Percentiles rank a stretch among this genome's conserved stretches.
Conservation (phyloP, 495 filamentous ascomycete species). For the Antarctomyces pellizariae region DNA sequence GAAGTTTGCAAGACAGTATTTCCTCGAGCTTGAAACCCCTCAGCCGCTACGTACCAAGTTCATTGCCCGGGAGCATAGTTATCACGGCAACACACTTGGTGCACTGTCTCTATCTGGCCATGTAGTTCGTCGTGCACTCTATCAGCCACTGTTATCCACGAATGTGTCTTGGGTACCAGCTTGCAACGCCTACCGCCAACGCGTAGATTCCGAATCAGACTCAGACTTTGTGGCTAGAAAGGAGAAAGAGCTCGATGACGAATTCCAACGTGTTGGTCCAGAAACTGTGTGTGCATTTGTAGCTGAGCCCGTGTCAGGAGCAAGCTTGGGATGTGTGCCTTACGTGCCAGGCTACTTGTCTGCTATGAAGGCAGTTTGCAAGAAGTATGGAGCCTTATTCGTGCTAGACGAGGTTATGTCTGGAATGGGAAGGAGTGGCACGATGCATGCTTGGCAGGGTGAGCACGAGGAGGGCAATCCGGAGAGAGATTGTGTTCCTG, state of each 20-base stretch:
- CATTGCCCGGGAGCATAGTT: slow-evolving; percentile 45
- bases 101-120: slow-evolving; percentile 41
- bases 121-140: slow-evolving; percentile 33
- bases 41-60: slow-evolving; percentile 27
- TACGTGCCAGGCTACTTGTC: slow-evolving; percentile 38
- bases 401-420: slow-evolving; percentile 66
- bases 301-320: slow-evolving; percentile 42
- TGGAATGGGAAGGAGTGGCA: slow-evolving; percentile 48
- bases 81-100: slow-evolving; percentile 54
- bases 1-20: slow-evolving; percentile 40
- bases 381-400: slow-evolving; percentile 39
- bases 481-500: slow-evolving; percentile 26
- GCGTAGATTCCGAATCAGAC: slow-evolving; percentile 21
- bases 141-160: slow-evolving; percentile 35
- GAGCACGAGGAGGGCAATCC: slow-evolving; percentile 27
- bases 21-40: slow-evolving; percentile 23
- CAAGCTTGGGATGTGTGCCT: slow-evolving; percentile 37
- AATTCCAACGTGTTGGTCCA: slow-evolving; percentile 48
- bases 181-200: slow-evolving; percentile 41
- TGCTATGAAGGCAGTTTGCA: slow-evolving; percentile 36
- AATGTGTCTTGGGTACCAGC: slow-evolving; percentile 43
- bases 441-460: slow-evolving; percentile 42
- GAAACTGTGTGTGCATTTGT: slow-evolving; percentile 56
- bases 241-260: slow-evolving; percentile 43
- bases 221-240: slow-evolving; percentile 24